Evolutionary conservation across 1,284 basidiomycete species (phyloP), one percentile per base, ranked within the genome.

Genomic region (Ganoderma multipileum): DNA sequence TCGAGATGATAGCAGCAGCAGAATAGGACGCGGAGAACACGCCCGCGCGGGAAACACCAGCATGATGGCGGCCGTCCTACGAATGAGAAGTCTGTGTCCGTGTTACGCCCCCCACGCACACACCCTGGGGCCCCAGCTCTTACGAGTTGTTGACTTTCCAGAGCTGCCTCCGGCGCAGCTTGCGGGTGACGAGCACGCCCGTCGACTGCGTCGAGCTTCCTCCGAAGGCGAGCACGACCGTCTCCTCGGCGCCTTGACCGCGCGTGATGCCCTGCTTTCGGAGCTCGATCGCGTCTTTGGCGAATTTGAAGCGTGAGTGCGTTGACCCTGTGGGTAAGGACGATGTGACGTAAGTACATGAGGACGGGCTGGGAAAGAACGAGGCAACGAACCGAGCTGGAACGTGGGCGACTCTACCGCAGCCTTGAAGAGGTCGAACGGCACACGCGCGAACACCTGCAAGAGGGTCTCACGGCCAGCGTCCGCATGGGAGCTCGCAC

Each of bases 241-340:
- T 93, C 82, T 96, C 95, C 79, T 91, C 91, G 67, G 87, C 86
- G 69, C 89, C 88, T 68, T 83, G 80, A 57, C 87, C 89, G 67
- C 87, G 86, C 64, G 89, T 85, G 73, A 88, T 85, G 11, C 87
- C 88, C 71, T 84, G 85, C 80, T 94, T 96, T 73, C 95, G 86
- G 75, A 91, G 76, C 73, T 94, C 92, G 76, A 96, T 92, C 12
- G 90, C 93, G 72, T 94, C 92, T 81, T 96, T 96, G 14, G 94
- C 93, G 80, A 96, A 96, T 76, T 91, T 92, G 83, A 95, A 96
- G 62, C 95, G 90, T 69, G 89, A 87, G 78, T 95, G 94, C 80
- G 93, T 93, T 69, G 92, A 88, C 55, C 91, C 93, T 92, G 74
- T 52, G 64, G 52, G 38, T 65, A 69, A 28, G 16, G 57, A 61